A percentile compares a stretch with the other conserved stretches of the same genome.
phyloP scores from a whole-genome alignment of 345 rosid species.

The Orychophragmus violaceus region DNA sequence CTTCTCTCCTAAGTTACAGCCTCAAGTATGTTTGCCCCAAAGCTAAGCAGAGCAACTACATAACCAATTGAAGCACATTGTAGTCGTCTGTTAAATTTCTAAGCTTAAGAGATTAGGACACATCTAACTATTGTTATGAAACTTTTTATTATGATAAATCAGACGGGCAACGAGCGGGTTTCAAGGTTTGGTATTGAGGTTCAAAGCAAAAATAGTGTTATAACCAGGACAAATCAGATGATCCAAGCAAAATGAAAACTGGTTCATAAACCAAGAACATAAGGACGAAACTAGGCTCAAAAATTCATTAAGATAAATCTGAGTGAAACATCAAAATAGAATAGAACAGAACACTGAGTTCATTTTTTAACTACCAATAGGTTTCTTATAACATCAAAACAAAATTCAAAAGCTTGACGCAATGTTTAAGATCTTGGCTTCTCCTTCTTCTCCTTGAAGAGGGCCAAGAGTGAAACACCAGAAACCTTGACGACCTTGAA shows the following conservation, averaged over 20 bases:
- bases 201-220: too few relatives aligned
- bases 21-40: constrained; percentile 33
- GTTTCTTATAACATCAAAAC: constrained; percentile 6
- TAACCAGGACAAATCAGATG: too few relatives aligned
- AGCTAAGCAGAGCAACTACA: neutral
- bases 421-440: constrained; percentile 41
- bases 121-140: neutral
- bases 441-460: constrained; percentile 51
- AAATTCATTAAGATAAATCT: neutral
- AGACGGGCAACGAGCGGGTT: too few relatives aligned
- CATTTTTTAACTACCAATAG: constrained; percentile 2
- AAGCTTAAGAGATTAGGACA: neutral
- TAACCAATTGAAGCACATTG: neutral
- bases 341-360: neutral
- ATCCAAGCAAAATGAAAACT: too few relatives aligned
- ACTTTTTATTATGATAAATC: too few relatives aligned
- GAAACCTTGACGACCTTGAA: constrained; percentile 81
- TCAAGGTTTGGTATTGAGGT: too few relatives aligned
- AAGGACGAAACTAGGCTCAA: neutral
- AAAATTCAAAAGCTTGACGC: neutral
- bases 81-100: neutral
- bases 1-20: constrained; percentile 52
- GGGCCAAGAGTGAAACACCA: constrained; percentile 64
- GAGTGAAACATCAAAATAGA: constrained; percentile 15
- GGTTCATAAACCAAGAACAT: neutral